A percentile compares a stretch with the other conserved stretches of the same genome.
Evolutionary conservation across 805 yeast species (phyloP).

Genomic region (Hanseniaspora lachancei): DNA sequence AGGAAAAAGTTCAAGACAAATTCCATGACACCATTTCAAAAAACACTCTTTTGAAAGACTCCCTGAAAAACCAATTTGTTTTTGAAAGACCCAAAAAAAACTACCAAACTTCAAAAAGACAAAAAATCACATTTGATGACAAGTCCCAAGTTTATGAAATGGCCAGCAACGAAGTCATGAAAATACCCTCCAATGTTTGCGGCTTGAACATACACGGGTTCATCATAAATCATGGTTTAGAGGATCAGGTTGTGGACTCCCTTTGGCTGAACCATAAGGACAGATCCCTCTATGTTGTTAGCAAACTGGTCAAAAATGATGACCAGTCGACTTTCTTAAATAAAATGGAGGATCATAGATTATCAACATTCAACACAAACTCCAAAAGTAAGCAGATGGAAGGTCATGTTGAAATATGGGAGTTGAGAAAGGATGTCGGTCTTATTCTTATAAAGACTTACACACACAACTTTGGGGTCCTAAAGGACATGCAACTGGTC

Average conservation of each 20-base stretch:
- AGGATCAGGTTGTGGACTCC: not conserved
- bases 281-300: not conserved
- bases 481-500: not conserved
- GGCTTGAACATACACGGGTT: not conserved
- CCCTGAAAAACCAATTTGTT: not conserved
- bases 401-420: constrained; percentile 5
- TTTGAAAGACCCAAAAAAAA: not conserved
- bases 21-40: not conserved
- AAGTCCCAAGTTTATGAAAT: not conserved
- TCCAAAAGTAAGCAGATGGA: not conserved
- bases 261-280: not conserved
- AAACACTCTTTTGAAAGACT: not conserved
- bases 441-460: not conserved
- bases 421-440: not conserved
- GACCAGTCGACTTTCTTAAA: not conserved
- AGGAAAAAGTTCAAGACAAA: not conserved
- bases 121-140: not conserved
- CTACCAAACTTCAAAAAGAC: not conserved
- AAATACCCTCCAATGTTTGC: not conserved
- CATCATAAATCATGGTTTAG: not conserved
- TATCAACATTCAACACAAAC: not conserved
- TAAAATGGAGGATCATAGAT: not conserved
- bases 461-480: not conserved
- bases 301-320: not conserved
- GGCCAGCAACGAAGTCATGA: not conserved